Percentiles rank a stretch among this genome's conserved stretches.
phyloP scores from a whole-genome alignment of 176 grass and related monocot species.

The Oryza brachyantha region DNA sequence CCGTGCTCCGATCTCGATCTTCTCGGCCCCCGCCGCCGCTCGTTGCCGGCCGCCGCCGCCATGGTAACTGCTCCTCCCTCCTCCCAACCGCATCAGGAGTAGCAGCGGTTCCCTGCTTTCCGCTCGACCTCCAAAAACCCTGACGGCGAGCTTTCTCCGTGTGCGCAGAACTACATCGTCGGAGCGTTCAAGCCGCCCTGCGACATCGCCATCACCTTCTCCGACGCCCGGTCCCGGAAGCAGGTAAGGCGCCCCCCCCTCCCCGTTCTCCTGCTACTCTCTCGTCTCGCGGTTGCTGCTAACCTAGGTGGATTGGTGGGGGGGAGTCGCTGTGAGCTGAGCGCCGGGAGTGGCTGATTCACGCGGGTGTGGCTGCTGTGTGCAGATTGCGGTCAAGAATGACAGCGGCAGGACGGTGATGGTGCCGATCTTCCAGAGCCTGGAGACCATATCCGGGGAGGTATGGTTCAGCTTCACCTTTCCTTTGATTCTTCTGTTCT shows the following conservation, averaged over 20 bases:
- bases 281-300: no score
- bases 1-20: no score
- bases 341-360: neutral
- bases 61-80: neutral
- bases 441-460: slow-evolving; percentile 71
- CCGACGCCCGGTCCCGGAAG: slow-evolving; percentile 62
- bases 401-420: slow-evolving; percentile 67
- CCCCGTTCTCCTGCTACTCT: no score
- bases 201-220: slow-evolving; percentile 64
- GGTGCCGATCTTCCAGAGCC: slow-evolving; percentile 82
- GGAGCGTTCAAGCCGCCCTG: slow-evolving; percentile 88
- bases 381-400: slow-evolving; percentile 66
- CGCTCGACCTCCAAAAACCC: neutral
- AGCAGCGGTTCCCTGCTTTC: neutral
- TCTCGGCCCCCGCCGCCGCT: neutral
- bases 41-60: neutral
- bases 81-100: neutral
- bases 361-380: slow-evolving; percentile 6
- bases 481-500: neutral
- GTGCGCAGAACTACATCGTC: slow-evolving; percentile 71
- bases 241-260: slow-evolving; percentile 28
- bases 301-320: accelerated
- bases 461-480: slow-evolving; percentile 27
- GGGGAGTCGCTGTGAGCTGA: neutral
- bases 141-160: neutral